phyloP scores from a whole-genome alignment of 192 early-diverging fungal species.

The Coemansia sp. region DNA sequence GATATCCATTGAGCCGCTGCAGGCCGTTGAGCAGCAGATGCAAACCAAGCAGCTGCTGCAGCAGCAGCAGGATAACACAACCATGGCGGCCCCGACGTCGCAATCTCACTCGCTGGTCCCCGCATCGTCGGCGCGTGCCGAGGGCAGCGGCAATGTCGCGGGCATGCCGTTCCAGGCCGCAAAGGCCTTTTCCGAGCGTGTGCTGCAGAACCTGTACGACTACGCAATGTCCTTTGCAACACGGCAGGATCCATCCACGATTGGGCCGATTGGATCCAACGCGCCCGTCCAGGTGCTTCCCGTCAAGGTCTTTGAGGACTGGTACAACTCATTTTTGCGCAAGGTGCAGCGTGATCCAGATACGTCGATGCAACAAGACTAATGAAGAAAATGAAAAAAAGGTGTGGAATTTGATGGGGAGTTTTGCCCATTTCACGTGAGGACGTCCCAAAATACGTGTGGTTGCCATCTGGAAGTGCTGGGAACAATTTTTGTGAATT shows the following conservation, averaged over 20 bases:
- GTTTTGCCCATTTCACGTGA: too few species aligned
- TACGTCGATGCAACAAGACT: constrained; percentile 13
- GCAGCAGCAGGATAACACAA: constrained; percentile 8
- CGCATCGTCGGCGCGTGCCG: constrained; percentile 11
- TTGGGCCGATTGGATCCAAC: constrained; percentile 49
- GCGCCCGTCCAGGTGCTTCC: constrained; percentile 57
- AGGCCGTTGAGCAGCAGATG: constrained; percentile 63
- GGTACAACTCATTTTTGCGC: constrained; percentile 75
- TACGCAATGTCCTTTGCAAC: constrained; percentile 72
- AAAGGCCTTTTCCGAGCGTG: constrained; percentile 59
- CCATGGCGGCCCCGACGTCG: not conserved
- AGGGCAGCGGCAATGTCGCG: not conserved
- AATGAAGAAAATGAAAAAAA: not conserved
- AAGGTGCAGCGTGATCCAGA: constrained; percentile 74
- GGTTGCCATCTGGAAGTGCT: not conserved
- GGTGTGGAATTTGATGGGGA: too few species aligned
- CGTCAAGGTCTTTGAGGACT: constrained; percentile 73
- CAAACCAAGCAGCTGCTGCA: constrained; percentile 26
- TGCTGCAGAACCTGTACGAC: constrained; percentile 71
- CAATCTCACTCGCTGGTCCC: constrained; percentile 33
- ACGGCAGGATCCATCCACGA: constrained; percentile 52
- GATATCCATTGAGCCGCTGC: constrained; percentile 89
- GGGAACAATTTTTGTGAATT: not conserved
- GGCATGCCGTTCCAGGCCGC: constrained; percentile 48
- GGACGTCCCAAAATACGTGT: constrained; percentile 19